Evolutionary conservation across 2,329 filamentous ascomycete species (phyloP).

Genomic region (Blastomyces emzantsi): DNA sequence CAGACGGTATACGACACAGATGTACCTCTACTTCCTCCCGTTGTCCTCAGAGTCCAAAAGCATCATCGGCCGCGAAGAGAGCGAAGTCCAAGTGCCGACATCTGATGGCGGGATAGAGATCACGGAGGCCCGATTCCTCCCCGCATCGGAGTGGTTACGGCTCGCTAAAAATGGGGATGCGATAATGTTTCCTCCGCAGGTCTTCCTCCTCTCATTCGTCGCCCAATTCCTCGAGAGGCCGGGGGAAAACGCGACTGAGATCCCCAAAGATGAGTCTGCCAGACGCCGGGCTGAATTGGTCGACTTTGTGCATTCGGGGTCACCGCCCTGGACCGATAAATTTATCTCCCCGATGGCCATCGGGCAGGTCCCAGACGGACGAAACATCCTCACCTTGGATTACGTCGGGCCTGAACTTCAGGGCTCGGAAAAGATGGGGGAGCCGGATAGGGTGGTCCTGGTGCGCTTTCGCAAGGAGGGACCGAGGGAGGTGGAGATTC

Average conservation of each 20-base stretch:
- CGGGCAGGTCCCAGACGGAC: conserved; percentile 37
- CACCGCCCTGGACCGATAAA: conserved; percentile 40
- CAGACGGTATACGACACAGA: conserved; percentile 84
- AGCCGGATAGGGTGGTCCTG: conserved; percentile 48
- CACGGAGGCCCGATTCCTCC: conserved; percentile 69
- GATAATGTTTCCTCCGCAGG: conserved; percentile 85
- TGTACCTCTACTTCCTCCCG: conserved; percentile 90
- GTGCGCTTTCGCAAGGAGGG: conserved; percentile 50
- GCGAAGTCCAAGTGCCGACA: conserved; percentile 60
- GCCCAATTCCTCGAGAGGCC: conserved; percentile 41
- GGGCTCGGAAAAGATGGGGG: conserved; percentile 40
- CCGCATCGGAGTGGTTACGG: conserved; percentile 59
- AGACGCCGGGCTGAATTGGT: conserved; percentile 37
- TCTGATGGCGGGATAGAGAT: conserved; percentile 61
- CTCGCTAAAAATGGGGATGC: conserved; percentile 57
- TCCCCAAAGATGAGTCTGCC: conserved; percentile 23
- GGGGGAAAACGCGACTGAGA: background rate
- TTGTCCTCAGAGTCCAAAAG: conserved; percentile 34
- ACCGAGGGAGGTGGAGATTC: conserved; percentile 47
- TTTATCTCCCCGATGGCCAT: conserved; percentile 38
- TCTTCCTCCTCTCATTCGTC: conserved; percentile 49
- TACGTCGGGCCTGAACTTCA: conserved; percentile 49
- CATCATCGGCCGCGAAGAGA: conserved; percentile 30
- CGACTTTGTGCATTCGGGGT: conserved; percentile 40
- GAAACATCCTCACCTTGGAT: conserved; percentile 46